Conservation (phyloP, 164 flowering plant genomes). For the Liquidambar formosana region DNA sequence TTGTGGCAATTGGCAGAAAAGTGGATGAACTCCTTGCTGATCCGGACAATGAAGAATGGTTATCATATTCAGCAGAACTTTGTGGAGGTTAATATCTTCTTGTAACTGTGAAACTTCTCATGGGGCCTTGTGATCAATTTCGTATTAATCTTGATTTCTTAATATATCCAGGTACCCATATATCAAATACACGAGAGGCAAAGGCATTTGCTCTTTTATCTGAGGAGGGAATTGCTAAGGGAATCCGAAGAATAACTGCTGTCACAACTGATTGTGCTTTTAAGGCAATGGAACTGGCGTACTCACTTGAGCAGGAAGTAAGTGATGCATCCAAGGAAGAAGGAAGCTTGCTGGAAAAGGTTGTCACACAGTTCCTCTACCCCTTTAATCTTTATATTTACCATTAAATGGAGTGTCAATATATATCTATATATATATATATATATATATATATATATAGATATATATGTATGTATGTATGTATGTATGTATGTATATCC, state of each 20-base stretch:
- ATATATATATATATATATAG: no score
- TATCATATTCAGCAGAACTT: conserved; percentile 75
- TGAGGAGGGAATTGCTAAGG: conserved; percentile 97
- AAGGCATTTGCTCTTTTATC: conserved; percentile 87
- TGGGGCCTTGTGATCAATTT: not conserved
- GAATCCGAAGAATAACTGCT: conserved; percentile 89
- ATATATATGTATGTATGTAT: no score
- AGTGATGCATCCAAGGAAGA: conserved; percentile 59
- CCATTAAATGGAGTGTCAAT: no score
- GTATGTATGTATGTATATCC: no score
- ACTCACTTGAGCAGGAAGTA: conserved; percentile 69
- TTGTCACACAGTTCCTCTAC: conserved; percentile 11
- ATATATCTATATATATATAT: no score
- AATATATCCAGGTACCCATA: conserved; percentile 76
- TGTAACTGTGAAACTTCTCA: not conserved
- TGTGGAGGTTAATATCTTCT: conserved; percentile 76
- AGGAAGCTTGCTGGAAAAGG: conserved; percentile 76
- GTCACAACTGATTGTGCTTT: conserved; percentile 80
- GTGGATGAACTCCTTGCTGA: conserved; percentile 84
- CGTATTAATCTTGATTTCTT: conserved; percentile 9
- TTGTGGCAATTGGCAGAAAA: conserved; percentile 80
- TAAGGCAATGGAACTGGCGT: conserved; percentile 65
- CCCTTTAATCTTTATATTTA: no score
- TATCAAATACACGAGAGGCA: conserved; percentile 92
- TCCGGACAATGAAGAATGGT: conserved; percentile 84